Evolutionary conservation across 305 asterid species (phyloP).

Genomic region (Lippia alba): DNA sequence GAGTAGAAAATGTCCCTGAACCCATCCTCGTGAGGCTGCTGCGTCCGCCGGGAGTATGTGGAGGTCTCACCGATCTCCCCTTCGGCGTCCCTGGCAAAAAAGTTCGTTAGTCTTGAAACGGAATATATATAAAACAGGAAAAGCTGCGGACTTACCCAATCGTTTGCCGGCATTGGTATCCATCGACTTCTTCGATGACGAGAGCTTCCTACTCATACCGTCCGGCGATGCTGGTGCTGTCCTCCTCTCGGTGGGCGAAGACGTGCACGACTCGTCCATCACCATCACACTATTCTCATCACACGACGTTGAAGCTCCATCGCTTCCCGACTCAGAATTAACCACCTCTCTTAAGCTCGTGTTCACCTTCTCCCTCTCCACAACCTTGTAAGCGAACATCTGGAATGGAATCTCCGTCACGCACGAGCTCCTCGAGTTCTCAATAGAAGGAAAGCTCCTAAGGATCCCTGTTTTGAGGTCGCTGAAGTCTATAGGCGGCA

Average conservation of each 20-base stretch:
- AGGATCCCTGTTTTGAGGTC: conserved; percentile 61
- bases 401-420: conserved; percentile 70
- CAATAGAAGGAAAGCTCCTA: conserved; percentile 39
- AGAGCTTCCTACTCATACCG: conserved; percentile 43
- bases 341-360: conserved; percentile 48
- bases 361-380: conserved; percentile 68
- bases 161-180: conserved; percentile 55
- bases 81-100: conserved; percentile 64
- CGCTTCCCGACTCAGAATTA: conserved; percentile 82
- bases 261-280: conserved; percentile 55
- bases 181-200: conserved; percentile 48
- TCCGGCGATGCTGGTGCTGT: conserved; percentile 46
- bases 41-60: conserved; percentile 60
- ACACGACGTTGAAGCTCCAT: conserved; percentile 72
- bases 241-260: conserved; percentile 53
- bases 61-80: conserved; percentile 70
- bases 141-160: conserved; percentile 48
- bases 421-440: conserved; percentile 30
- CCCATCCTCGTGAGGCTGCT: conserved; percentile 50
- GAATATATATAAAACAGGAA: no score
- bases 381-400: conserved; percentile 71
- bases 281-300: conserved; percentile 49
- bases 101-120: background rate
- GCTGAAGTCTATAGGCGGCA: conserved; percentile 61
- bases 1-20: conserved; percentile 62